A percentile compares a stretch with the other conserved stretches of the same genome.
Evolutionary conservation across 768 basidiomycete genomes (phyloP).

Genomic region (Vararia minispora): DNA sequence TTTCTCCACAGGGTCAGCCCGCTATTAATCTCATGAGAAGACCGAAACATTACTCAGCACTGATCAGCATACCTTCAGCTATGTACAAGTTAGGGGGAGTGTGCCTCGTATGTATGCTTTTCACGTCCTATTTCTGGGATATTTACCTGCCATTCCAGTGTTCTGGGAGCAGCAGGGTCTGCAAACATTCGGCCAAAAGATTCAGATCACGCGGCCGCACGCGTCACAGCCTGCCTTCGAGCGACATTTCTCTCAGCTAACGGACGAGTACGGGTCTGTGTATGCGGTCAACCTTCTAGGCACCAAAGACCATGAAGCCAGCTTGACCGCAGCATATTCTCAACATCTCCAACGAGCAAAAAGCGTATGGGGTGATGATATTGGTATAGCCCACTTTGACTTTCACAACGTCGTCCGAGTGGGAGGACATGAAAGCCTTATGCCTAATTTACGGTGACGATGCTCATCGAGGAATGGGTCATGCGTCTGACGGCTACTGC

Average conservation of each 20-base stretch:
- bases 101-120: conserved; percentile 68
- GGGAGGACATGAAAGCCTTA: conserved; percentile 81
- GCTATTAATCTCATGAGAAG: conserved; percentile 29
- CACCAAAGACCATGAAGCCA: conserved; percentile 84
- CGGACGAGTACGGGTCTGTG: conserved; percentile 73
- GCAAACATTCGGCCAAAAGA: conserved; percentile 87
- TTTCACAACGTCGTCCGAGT: conserved; percentile 78
- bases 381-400: conserved; percentile 84
- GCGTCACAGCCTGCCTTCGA: conserved; percentile 97
- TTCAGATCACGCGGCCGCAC: conserved; percentile 91
- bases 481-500: background rate
- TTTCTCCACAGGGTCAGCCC: conserved; percentile 4
- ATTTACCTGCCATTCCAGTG: conserved; percentile 34
- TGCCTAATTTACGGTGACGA: conserved; percentile 56
- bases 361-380: conserved; percentile 49
- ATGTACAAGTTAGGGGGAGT: conserved; percentile 89
- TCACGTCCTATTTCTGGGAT: conserved; percentile 3
- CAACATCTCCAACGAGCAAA: conserved; percentile 66
- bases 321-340: conserved; percentile 71
- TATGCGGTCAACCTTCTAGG: conserved; percentile 91
- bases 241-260: conserved; percentile 79
- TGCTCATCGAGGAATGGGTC: background rate
- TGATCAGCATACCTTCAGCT: conserved; percentile 81
- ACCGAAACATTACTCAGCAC: conserved; percentile 88
- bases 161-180: conserved; percentile 99